Evolutionary conservation across 768 basidiomycete genomes (phyloP).

Genomic region (Kwoniella europaea): DNA sequence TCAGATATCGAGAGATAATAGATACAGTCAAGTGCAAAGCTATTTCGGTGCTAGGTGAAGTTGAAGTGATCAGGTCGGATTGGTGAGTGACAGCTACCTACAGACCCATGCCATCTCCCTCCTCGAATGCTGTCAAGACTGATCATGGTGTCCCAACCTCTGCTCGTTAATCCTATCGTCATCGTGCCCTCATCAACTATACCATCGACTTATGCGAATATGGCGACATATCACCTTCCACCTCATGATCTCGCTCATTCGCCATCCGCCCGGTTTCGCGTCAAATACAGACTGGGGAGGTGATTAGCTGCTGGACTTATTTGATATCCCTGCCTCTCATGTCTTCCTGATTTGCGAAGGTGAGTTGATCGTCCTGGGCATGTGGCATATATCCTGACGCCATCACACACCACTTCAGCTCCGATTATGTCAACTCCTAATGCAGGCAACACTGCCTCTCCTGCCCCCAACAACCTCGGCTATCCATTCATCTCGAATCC

Average conservation of each 20-base stretch:
- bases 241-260: neutral
- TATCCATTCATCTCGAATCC: constrained; percentile 16
- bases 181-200: neutral
- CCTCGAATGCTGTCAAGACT: neutral
- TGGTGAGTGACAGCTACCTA: neutral
- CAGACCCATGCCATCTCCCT: no score
- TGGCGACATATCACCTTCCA: neutral
- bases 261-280: neutral
- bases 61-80: neutral
- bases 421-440: constrained; percentile 19
- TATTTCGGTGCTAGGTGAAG: neutral
- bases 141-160: neutral
- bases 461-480: constrained; percentile 11
- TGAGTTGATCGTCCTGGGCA: neutral
- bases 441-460: constrained; percentile 18
- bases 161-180: neutral
- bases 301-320: neutral
- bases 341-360: neutral
- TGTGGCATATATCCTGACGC: neutral
- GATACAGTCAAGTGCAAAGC: neutral
- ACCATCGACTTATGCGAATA: neutral
- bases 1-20: neutral
- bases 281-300: neutral
- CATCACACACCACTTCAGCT: neutral
- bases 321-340: neutral